Evolutionary conservation across 2,329 filamentous ascomycete species (phyloP).

Genomic region (Cadophora luteo-olivacea): DNA sequence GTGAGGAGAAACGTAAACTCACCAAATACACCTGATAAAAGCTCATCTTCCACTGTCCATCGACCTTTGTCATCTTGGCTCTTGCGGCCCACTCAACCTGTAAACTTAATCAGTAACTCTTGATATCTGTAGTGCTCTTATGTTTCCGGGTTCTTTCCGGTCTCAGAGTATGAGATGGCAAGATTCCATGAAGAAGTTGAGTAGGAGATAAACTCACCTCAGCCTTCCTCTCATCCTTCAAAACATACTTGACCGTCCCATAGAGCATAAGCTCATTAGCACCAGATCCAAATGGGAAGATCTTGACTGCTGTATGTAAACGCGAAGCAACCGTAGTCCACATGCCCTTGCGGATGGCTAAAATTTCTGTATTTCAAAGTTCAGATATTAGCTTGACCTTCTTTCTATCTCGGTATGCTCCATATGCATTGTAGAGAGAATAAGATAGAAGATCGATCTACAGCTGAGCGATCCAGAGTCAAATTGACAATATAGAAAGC

Average conservation of each 20-base stretch:
- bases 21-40: constrained; percentile 44
- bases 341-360: constrained; percentile 56
- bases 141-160: too few relatives aligned
- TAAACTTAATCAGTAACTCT: neutral
- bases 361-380: constrained; percentile 51
- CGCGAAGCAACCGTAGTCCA: constrained; percentile 58
- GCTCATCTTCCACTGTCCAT: constrained; percentile 39
- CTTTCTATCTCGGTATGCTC: too few relatives aligned
- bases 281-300: constrained; percentile 56
- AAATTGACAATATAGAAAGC: too few relatives aligned
- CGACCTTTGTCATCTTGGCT: constrained; percentile 38
- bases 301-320: constrained; percentile 52
- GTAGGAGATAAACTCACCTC: constrained; percentile 35
- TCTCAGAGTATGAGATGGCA: too few relatives aligned
- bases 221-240: constrained; percentile 54
- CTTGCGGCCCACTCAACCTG: constrained; percentile 42
- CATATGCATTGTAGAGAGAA: too few relatives aligned
- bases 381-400: neutral
- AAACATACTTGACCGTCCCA: constrained; percentile 57
- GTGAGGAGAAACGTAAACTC: constrained; percentile 17
- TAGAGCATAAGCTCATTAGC: constrained; percentile 59
- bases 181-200: too few relatives aligned
- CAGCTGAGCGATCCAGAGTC: too few relatives aligned
- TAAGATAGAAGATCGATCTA: too few relatives aligned
- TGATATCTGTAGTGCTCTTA: too few relatives aligned